phyloP scores from a whole-genome alignment of 768 basidiomycete species.

The Suillus americanus region DNA sequence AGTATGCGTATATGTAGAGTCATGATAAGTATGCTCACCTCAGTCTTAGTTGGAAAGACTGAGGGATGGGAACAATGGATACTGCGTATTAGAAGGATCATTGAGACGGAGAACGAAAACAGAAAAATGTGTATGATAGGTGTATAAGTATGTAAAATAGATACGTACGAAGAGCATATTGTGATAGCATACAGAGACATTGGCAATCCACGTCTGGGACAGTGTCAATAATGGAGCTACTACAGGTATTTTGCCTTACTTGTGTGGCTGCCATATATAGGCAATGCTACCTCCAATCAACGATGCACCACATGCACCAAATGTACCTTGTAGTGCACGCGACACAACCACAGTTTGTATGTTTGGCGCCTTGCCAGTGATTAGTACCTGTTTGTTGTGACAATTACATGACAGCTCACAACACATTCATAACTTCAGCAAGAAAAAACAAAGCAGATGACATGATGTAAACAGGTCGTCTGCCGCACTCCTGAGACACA shows the following conservation, averaged over 20 bases:
- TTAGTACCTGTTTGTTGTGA: background rate
- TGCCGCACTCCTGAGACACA: constrained; percentile 53
- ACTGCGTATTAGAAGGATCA: too few species aligned
- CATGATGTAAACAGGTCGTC: constrained; percentile 58
- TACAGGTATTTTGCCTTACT: constrained; percentile 40
- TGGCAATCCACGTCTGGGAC: constrained; percentile 63
- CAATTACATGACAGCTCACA: constrained; percentile 20
- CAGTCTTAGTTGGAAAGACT: too few species aligned
- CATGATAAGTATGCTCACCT: too few species aligned
- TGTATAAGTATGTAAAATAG: too few species aligned
- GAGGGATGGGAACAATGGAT: too few species aligned
- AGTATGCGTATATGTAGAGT: too few species aligned
- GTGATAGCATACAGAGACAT: constrained; percentile 79
- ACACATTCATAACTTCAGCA: constrained; percentile 45
- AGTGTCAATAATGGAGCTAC: background rate
- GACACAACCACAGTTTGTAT: constrained; percentile 57
- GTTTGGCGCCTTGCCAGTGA: constrained; percentile 34
- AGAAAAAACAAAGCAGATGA: constrained; percentile 49
- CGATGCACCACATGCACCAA: constrained; percentile 62
- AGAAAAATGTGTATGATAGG: too few species aligned
- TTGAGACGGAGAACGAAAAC: too few species aligned
- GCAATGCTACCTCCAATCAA: constrained; percentile 70
- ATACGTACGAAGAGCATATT: too few species aligned
- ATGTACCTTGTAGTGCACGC: constrained; percentile 60
- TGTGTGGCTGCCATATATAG: constrained; percentile 64